A percentile compares a stretch with the other conserved stretches of the same genome.
Conservation (phyloP, 257 asterid species). For the Forsythia viridissima region DNA sequence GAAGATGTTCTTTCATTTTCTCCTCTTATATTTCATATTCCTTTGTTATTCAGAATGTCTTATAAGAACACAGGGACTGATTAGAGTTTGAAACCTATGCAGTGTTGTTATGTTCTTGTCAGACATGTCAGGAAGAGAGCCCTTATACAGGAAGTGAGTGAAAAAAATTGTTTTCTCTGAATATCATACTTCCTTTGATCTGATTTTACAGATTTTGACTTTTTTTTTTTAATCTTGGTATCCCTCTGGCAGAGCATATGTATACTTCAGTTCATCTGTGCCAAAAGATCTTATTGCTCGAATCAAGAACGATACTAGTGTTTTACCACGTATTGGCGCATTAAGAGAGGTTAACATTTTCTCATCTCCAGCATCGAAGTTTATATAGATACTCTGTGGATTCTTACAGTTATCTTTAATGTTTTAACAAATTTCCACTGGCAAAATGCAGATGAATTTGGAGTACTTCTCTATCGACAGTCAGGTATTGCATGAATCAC, state of each 20-base stretch:
- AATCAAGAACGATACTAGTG: slow-evolving; percentile 87
- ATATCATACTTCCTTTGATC: neutral
- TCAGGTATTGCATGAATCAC: slow-evolving; percentile 59
- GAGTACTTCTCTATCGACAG: slow-evolving; percentile 87
- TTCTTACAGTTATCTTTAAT: slow-evolving; percentile 4
- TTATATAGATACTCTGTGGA: neutral
- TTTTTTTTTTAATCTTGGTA: slow-evolving; percentile 19
- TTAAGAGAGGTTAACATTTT: slow-evolving; percentile 70
- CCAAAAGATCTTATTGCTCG: slow-evolving; percentile 77
- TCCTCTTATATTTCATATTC: neutral
- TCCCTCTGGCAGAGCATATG: slow-evolving; percentile 69
- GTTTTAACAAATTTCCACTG: slow-evolving; percentile 17
- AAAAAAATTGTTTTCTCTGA: slow-evolving; percentile 16
- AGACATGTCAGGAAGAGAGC: slow-evolving; percentile 99
- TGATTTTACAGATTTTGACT: slow-evolving; percentile 21
- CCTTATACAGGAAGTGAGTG: slow-evolving; percentile 84
- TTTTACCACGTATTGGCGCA: slow-evolving; percentile 96
- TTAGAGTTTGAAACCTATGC: slow-evolving; percentile 40
- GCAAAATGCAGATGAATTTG: slow-evolving; percentile 77
- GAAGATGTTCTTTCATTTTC: neutral
- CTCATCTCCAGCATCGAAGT: slow-evolving; percentile 15
- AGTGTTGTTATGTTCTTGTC: slow-evolving; percentile 95
- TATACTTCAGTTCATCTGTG: slow-evolving; percentile 83
- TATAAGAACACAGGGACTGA: slow-evolving; percentile 36
- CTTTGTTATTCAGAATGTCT: slow-evolving; percentile 13